Evolutionary conservation across 2,329 filamentous ascomycete species (phyloP).

Genomic region (Hymenoscyphus scutula): DNA sequence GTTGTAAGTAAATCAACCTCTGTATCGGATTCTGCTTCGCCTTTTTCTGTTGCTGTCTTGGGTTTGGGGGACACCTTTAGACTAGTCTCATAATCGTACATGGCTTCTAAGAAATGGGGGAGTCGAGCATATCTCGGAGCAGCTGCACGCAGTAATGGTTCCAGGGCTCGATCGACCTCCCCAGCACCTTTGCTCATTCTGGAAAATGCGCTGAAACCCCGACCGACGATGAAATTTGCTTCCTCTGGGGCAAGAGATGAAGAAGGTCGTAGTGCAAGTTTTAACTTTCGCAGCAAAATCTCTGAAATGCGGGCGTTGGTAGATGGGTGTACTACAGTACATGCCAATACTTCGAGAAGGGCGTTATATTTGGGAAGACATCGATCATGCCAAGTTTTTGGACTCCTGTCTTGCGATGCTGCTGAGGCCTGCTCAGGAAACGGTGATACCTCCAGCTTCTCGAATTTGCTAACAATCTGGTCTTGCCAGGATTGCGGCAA

Average conservation of each 20-base stretch:
- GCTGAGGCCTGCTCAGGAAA: constrained; percentile 60
- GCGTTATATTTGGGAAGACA: constrained; percentile 68
- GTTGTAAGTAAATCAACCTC: constrained; percentile 61
- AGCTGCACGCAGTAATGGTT: constrained; percentile 62
- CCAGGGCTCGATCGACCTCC: constrained; percentile 58
- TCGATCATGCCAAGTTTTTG: constrained; percentile 58
- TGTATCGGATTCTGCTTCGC: constrained; percentile 40
- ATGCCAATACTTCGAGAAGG: constrained; percentile 60
- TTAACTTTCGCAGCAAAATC: constrained; percentile 63
- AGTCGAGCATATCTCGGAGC: constrained; percentile 65
- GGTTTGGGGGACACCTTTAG: constrained; percentile 25
- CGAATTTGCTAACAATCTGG: constrained; percentile 68
- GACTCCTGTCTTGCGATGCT: constrained; percentile 55
- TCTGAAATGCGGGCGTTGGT: constrained; percentile 65
- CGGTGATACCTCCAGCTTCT: constrained; percentile 59
- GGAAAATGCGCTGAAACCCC: constrained; percentile 71
- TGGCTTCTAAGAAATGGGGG: constrained; percentile 63
- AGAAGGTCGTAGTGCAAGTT: constrained; percentile 61
- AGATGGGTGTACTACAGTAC: constrained; percentile 62
- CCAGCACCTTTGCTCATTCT: constrained; percentile 60
- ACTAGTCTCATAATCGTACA: constrained; percentile 52
- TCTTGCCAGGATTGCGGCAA: constrained; percentile 70
- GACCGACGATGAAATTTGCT: constrained; percentile 70
- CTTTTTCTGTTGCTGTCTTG: constrained; percentile 12
- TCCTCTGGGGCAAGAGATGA: constrained; percentile 58